Base-by-base conservation (phyloP, 139 green algal species). In the Auxenochlorella pyrenoidosa region DNA sequence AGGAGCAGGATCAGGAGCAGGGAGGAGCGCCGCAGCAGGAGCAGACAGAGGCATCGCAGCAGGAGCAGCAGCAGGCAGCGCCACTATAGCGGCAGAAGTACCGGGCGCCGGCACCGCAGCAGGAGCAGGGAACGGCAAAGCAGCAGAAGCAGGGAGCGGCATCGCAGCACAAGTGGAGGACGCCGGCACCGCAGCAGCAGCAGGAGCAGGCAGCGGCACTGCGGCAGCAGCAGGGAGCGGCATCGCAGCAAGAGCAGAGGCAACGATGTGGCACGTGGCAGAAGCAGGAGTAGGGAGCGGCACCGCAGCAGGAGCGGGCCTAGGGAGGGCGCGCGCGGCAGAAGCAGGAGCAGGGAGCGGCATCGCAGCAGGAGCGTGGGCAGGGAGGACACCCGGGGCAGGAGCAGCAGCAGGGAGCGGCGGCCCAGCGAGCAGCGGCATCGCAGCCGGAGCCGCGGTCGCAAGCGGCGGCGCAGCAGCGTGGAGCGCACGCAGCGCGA, bases 1-100 rank as follows among this genome's bases (percentile, higher is more conserved):
- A 83, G 54, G 40, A 83, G 78, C 54, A 60, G 78, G 30, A 83
- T 54, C 32, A 43, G 72, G 21, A 79, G 60, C 24, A 75, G 38
- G 68, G n/a, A 75, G 68, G 3, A 1, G 68, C 68, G 28, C 12
- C 43, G 44, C 28, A 41, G 47, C 47, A 66, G 75, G 2, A 54
- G 32, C 30, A 82, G 44, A 34, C 32, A 34, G 44, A 2, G 28
- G 28, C 32, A 16, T 15, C 43, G 44, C 30, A 65, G 32, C 30
- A 51, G 75, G 5, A 66, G 75, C 44, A 21, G 76, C 18, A 66
- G 47, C 47, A 68, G 76, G 47, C 15, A 66, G 16, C 16, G 76
- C n/a, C 65, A 19, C 19, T 19, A 44, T 18, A 15, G 72, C 40
- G n/a, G 38, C 72, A 16, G 72, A 18, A 58, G 38, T 24, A 32